These are phyloP conservation scores for Coelomomyces lativittatus DNA, from an alignment of 371 early-diverging fungal species.

Conservation along the genomic window DNA sequence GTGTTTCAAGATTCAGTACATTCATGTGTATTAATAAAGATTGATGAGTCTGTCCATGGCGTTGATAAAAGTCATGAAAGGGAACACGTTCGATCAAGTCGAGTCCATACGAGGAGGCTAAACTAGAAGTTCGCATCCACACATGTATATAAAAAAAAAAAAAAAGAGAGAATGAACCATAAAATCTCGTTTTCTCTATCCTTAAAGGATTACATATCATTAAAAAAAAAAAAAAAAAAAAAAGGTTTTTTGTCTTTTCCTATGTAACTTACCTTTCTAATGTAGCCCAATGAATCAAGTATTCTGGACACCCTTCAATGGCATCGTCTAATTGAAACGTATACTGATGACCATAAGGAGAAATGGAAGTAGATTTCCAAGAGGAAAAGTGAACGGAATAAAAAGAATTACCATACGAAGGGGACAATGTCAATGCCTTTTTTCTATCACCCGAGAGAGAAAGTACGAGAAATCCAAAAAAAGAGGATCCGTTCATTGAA, in stretches of 20 bases:
- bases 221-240: neutral
- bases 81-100: conserved; percentile 43
- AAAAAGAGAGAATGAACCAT: conserved; percentile 1
- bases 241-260: too few relatives aligned
- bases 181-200: neutral
- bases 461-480: neutral
- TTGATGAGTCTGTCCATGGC: conserved; percentile 26
- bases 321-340: conserved; percentile 90
- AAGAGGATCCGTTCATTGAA: too few relatives aligned
- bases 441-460: neutral
- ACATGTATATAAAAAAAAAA: neutral
- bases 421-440: too few relatives aligned
- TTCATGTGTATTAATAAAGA: conserved; percentile 58
- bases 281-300: conserved; percentile 69
- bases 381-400: conserved; percentile 64
- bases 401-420: conserved; percentile 75
- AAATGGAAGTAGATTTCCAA: conserved; percentile 24
- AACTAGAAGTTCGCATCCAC: too few relatives aligned
- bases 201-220: neutral
- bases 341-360: conserved; percentile 82
- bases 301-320: conserved; percentile 93
- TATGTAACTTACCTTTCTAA: conserved; percentile 41
- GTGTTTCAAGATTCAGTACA: conserved; percentile 49
- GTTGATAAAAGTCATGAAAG: conserved; percentile 64
- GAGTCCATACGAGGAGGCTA: conserved; percentile 71